phyloP scores from a whole-genome alignment of 2,329 filamentous ascomycete genomes.

The Hymenoscyphus salicellus region DNA sequence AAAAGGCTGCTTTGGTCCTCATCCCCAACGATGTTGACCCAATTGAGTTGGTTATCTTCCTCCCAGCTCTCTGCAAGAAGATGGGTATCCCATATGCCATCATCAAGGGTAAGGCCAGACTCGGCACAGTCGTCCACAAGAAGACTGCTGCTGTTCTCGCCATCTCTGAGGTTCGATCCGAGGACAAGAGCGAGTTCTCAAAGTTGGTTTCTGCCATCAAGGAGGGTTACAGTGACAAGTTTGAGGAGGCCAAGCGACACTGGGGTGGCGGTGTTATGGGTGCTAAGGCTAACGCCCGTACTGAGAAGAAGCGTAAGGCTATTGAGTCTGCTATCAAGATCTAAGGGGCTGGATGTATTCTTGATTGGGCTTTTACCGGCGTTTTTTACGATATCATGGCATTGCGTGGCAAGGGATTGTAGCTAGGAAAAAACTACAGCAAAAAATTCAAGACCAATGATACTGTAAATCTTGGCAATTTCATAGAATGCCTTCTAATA shows the following conservation, averaged over 20 bases:
- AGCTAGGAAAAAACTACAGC: constrained; percentile 31
- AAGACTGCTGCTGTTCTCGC: constrained; percentile 98
- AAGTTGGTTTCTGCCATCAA: constrained; percentile 96
- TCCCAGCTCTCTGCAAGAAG: constrained; percentile 98
- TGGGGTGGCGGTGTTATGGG: constrained; percentile 99
- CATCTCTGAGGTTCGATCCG: constrained; percentile 90
- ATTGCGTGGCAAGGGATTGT: constrained; percentile 30
- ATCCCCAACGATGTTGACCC: constrained; percentile 99
- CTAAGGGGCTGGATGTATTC: constrained; percentile 52
- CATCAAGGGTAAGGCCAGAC: constrained; percentile 98
- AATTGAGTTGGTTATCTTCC: constrained; percentile 98
- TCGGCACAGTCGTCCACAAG: constrained; percentile 99
- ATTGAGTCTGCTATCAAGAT: constrained; percentile 96
- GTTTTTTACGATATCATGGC: constrained; percentile 38
- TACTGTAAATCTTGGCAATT: constrained; percentile 31
- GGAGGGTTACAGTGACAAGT: constrained; percentile 96
- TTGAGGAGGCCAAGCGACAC: constrained; percentile 84
- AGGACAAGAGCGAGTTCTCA: constrained; percentile 97
- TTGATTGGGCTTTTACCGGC: constrained; percentile 25
- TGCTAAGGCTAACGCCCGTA: constrained; percentile 77
- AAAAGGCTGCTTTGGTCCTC: constrained; percentile 97
- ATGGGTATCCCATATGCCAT: constrained; percentile 99
- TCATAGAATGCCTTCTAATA: constrained; percentile 3
- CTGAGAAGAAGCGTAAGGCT: constrained; percentile 74
- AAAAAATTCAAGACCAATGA: constrained; percentile 37